These are phyloP conservation scores for Bolboschoenus planiculmis DNA, from an alignment of 176 grass and related monocot species.

Conservation along the genomic window DNA sequence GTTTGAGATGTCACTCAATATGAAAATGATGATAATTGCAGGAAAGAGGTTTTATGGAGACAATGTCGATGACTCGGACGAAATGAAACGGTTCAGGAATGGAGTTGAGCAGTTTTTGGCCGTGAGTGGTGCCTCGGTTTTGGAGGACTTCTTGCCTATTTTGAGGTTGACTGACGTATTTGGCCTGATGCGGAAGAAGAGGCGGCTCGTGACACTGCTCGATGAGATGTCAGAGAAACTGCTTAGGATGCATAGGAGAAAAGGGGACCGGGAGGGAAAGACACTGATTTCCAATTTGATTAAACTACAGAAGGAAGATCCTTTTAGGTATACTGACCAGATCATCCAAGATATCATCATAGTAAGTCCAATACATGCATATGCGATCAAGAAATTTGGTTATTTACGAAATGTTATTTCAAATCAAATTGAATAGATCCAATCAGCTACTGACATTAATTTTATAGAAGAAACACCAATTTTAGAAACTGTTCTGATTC, in stretches of 20 bases:
- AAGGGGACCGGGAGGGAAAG: not conserved
- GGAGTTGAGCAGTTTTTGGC: conserved; percentile 8
- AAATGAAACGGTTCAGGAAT: not conserved
- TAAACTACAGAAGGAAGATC: not conserved
- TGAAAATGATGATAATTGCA: conserved; percentile 14
- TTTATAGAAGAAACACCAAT: not conserved
- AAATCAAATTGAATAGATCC: not conserved
- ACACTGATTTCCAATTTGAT: conserved; percentile 5
- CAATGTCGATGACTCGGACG: not conserved
- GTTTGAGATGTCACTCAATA: conserved; percentile 38
- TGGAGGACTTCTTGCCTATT: not conserved
- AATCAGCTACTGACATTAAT: not conserved
- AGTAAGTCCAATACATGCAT: not conserved
- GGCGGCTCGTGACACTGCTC: not conserved
- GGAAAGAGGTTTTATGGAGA: conserved; percentile 12
- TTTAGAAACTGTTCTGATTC: not conserved
- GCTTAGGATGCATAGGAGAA: not conserved
- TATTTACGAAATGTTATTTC: not conserved
- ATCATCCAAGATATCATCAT: not conserved
- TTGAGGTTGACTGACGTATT: not conserved
- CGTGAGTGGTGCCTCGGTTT: not conserved
- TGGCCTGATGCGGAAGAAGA: not conserved
- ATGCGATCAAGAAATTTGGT: not conserved
- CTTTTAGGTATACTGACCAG: not conserved
- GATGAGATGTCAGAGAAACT: not conserved